A percentile compares a stretch with the other conserved stretches of the same genome.
Evolutionary conservation across 2,329 filamentous ascomycete genomes (phyloP).

Genomic region (Penicillium corylophilum): DNA sequence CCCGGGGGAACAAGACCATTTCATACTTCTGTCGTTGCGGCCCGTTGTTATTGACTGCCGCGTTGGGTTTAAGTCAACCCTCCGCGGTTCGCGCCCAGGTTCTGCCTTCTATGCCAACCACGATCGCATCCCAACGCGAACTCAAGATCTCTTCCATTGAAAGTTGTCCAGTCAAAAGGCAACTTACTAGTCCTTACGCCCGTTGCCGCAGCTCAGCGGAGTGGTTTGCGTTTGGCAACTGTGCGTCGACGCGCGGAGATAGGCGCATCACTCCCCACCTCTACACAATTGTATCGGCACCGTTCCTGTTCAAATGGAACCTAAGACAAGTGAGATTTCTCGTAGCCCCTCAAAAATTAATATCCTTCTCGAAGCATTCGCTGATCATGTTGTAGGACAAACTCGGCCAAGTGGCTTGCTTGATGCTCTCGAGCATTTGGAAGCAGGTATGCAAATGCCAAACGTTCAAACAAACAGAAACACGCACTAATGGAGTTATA

Average conservation of each 20-base stretch:
- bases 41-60: constrained; percentile 20
- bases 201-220: background rate
- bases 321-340: constrained; percentile 2
- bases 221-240: constrained; percentile 5
- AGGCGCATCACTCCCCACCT: background rate
- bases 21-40: background rate
- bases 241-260: constrained; percentile 8
- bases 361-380: background rate
- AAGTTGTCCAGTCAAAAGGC: background rate
- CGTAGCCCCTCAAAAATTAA: background rate
- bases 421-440: constrained; percentile 38
- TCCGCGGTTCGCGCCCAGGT: constrained; percentile 10
- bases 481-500: constrained; percentile 12
- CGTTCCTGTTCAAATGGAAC: background rate
- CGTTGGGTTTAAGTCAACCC: constrained; percentile 20
- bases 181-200: background rate
- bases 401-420: constrained; percentile 24
- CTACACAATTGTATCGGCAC: background rate
- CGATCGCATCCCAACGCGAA: background rate
- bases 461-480: background rate
- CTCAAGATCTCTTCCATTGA: background rate
- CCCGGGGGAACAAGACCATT: too few species aligned
- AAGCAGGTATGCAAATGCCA: constrained; percentile 31
- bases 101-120: constrained; percentile 8
- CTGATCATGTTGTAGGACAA: constrained; percentile 1